Evolutionary conservation across 2,329 filamentous ascomycete species (phyloP).

Genomic region (Phoma sp.): DNA sequence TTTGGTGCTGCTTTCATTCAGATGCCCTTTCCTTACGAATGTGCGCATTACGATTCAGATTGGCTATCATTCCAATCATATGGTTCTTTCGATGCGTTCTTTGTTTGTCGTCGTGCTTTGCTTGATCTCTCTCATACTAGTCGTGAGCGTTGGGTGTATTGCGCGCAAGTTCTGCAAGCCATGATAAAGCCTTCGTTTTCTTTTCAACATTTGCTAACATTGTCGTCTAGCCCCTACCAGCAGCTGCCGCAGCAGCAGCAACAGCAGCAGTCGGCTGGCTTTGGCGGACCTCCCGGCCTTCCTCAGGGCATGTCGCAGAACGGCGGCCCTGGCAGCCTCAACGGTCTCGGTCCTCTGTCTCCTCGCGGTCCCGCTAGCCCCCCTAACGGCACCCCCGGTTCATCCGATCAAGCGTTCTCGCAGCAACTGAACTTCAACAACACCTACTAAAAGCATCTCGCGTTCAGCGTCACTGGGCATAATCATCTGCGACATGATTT

Average conservation of each 20-base stretch:
- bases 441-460: slow-evolving; percentile 16
- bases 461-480: slow-evolving; percentile 19
- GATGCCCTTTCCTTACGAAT: slow-evolving; percentile 36
- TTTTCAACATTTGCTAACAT: neutral
- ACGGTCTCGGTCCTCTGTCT: slow-evolving; percentile 16
- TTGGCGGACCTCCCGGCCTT: slow-evolving; percentile 15
- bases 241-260: slow-evolving; percentile 13
- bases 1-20: slow-evolving; percentile 41
- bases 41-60: slow-evolving; percentile 40
- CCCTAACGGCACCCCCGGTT: slow-evolving; percentile 40
- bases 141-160: slow-evolving; percentile 1
- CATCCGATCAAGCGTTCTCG: slow-evolving; percentile 43
- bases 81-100: slow-evolving; percentile 38
- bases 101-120: slow-evolving; percentile 30
- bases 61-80: slow-evolving; percentile 48
- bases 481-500: slow-evolving; percentile 21
- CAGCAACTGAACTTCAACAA: slow-evolving; percentile 35
- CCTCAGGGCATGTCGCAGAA: slow-evolving; percentile 17
- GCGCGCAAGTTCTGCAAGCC: neutral
- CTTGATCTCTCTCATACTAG: slow-evolving; percentile 25
- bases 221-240: slow-evolving; percentile 12
- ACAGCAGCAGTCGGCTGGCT: slow-evolving; percentile 13
- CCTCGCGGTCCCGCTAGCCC: slow-evolving; percentile 15
- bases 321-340: slow-evolving; percentile 14
- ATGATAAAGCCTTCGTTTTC: neutral